Base-by-base conservation (phyloP, 2,329 filamentous ascomycete species). In the Cladosporium velox region DNA sequence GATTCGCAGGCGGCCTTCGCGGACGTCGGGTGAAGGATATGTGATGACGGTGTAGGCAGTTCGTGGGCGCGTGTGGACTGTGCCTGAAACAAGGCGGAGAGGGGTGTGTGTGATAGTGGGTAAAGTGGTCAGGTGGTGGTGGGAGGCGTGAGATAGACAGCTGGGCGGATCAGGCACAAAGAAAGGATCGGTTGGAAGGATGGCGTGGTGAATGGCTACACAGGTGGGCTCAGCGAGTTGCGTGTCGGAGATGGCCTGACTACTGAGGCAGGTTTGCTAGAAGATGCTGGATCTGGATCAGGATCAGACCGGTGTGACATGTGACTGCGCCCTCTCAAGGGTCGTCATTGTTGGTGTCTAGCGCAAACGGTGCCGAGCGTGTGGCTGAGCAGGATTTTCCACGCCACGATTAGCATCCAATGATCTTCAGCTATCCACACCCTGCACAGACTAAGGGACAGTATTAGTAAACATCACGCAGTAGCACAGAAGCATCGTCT, bases 161-260 rank as follows among this genome's bases (percentile, higher is more conserved):
- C 26, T 64, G 35, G 55, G 47, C 18, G 41, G 41, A 47, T 47
- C 61, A 64, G 51, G 51, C 51, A 57, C 49, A 24, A 41, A 38
- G 26, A 57, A 35, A 35, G 51, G 24, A 21, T 52, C 7, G 49
- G 55, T 24, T 41, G 32, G 26, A 6, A 34, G 34, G 55, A 24
- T 58, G 24, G 18, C 35, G 14, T 18, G 35, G 14, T 41, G 35
- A n/a, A 44, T 44, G 38, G n/a, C 55, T 58, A 55, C 52, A 34
- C 30, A 55, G 52, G 38, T 44, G 38, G 52, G 30, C 28, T 55
- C 52, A n/a, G 52, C 52, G 51, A 54, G 11, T 54, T 30, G 59
- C 49, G 21, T 26, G 34, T 64, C 61, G 61, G 61, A 64, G 61
- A 55, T 64, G 61, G 61, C 61, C 61, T 64, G 32, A 55, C 51